Evolutionary conservation across 805 yeast genomes (phyloP).

Genomic region (Cyberlindnera galapagoensis): DNA sequence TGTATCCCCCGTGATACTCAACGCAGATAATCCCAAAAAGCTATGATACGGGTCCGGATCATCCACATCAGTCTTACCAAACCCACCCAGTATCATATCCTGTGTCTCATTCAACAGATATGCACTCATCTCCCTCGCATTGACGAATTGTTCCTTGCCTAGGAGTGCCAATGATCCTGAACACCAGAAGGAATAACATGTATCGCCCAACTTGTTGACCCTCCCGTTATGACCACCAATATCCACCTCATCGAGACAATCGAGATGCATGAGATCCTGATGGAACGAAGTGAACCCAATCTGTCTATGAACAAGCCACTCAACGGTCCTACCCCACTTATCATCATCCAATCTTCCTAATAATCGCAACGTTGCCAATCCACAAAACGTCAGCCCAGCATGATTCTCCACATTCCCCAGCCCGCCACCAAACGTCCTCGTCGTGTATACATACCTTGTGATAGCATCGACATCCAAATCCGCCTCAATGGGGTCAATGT

Average conservation of each 20-base stretch:
- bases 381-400: constrained; percentile 85
- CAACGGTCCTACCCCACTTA: constrained; percentile 35
- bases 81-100: constrained; percentile 65
- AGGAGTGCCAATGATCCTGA: constrained; percentile 50
- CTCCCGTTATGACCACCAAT: constrained; percentile 84
- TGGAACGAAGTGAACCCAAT: constrained; percentile 32
- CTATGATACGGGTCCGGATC: constrained; percentile 70
- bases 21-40: constrained; percentile 51
- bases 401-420: constrained; percentile 70
- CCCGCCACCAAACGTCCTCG: constrained; percentile 60
- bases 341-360: constrained; percentile 23
- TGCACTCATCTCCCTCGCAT: constrained; percentile 28
- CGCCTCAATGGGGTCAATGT: constrained; percentile 8
- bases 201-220: constrained; percentile 75
- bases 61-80: constrained; percentile 56
- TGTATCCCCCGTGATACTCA: constrained; percentile 21
- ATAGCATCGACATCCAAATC: constrained; percentile 37
- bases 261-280: constrained; percentile 22
- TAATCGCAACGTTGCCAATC: constrained; percentile 52
- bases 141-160: constrained; percentile 26
- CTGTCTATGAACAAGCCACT: constrained; percentile 66
- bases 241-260: constrained; percentile 39
- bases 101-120: constrained; percentile 55
- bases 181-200: constrained; percentile 87
- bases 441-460: constrained; percentile 29